These are phyloP conservation scores for Orbilia oligospora DNA, from an alignment of 2,329 filamentous ascomycete genomes.

Conservation along the genomic window DNA sequence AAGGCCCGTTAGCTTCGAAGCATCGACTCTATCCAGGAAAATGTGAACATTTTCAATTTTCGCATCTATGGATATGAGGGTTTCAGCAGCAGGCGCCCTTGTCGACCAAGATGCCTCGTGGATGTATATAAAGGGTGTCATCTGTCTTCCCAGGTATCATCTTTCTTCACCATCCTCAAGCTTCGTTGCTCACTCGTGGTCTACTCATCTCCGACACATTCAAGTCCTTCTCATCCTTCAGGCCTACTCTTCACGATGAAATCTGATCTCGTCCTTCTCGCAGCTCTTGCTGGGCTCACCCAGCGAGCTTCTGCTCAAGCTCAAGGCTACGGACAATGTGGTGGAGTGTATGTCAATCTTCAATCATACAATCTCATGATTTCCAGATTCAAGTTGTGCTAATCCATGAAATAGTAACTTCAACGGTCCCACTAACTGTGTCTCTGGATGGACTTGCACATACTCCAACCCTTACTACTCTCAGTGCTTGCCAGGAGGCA, in stretches of 20 bases:
- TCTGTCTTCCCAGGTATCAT: conserved; percentile 39
- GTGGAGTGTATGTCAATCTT: conserved; percentile 46
- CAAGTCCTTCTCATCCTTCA: conserved; percentile 29
- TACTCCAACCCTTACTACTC: conserved; percentile 61
- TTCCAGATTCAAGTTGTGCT: not conserved
- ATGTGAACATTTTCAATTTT: conserved; percentile 34
- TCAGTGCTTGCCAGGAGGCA: conserved; percentile 57
- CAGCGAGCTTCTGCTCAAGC: conserved; percentile 49
- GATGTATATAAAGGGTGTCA: conserved; percentile 54
- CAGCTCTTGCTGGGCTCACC: conserved; percentile 48
- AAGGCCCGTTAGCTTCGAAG: conserved; percentile 19
- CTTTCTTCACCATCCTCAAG: conserved; percentile 54
- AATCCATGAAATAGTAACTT: conserved; percentile 29
- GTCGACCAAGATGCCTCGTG: conserved; percentile 24
- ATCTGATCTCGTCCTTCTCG: conserved; percentile 52
- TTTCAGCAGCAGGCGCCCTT: conserved; percentile 35
- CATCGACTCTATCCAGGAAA: conserved; percentile 53
- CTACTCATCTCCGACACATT: conserved; percentile 39
- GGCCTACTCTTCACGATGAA: conserved; percentile 51
- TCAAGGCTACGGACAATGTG: conserved; percentile 55
- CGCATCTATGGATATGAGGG: conserved; percentile 46
- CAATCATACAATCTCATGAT: conserved; percentile 1
- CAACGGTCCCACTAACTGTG: conserved; percentile 39
- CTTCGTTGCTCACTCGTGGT: conserved; percentile 47
- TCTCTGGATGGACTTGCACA: conserved; percentile 56